Evolutionary conservation across 2,329 filamentous ascomycete species (phyloP), one percentile per base, ranked within the genome.

Genomic region (Neofusicoccum cordaticola): DNA sequence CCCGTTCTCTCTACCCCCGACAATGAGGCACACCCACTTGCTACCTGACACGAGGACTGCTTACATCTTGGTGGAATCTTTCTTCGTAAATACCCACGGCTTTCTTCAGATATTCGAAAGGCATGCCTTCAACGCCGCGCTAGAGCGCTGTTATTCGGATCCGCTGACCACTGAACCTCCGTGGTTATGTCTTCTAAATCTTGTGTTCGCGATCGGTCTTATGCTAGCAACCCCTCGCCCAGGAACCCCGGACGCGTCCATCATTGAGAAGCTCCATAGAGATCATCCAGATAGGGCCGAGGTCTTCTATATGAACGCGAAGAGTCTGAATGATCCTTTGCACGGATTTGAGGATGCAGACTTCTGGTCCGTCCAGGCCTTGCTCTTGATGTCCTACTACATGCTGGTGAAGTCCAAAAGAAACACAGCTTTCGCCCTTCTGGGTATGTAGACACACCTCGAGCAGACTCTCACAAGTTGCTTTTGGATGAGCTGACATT

Each of bases 351-450:
- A 89, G 69, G 84, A 88, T 69, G 84, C 83, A 22, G 84, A 88
- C 63, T 84, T 90, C 65, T 88, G 86, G 84, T 86, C 85, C 12
- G 82, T 90, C 52, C 87, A 90, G 70, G 86, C 86, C 2, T 76
- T 89, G 48, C 75, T 85, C 0, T 75, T 90, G 41, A 89, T 90
- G 84, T 82, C 87, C 0, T 74, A 89, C 2, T 90, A 89, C 69
- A 86, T 85, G 82, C 75, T 90, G 15, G 80, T 83, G 2, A 81
- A 86, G 13, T 86, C 86, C 0, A 87, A 85, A 72, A 80, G 86
- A 15, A 89, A 89, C 68, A 83, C 85, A 4, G 85, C 88, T 0
- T 88, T 87, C 74, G 81, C 82, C 15, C 86, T 88, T 65, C 81
- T 85, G 53, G 87, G 88, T 83, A 76, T 74, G 74, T 65, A 11